Percentiles rank a stretch among this genome's conserved stretches.
phyloP scores from a whole-genome alignment of 2,329 filamentous ascomycete species.

The Penicillium frequentans region DNA sequence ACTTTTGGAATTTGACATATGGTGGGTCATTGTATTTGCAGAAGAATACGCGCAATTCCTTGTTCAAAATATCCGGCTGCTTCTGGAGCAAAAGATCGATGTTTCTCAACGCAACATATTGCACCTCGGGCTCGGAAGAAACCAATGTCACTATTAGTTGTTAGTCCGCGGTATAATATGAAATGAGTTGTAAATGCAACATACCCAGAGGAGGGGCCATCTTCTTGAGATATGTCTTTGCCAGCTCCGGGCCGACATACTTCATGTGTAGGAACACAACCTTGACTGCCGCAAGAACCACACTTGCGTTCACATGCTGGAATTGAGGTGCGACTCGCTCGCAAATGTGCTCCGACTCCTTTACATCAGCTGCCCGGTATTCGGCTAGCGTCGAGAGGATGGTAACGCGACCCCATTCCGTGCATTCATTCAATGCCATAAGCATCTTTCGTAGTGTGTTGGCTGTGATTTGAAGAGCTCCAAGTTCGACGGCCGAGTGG shows the following conservation, averaged over 20 bases:
- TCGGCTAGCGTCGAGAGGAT: conserved; percentile 87
- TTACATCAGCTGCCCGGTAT: conserved; percentile 82
- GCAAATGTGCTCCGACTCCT: conserved; percentile 97
- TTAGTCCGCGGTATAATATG: conserved; percentile 18
- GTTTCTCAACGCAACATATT: conserved; percentile 94
- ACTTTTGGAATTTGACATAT: conserved; percentile 95
- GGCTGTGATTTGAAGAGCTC: conserved; percentile 78
- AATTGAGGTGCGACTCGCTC: conserved; percentile 95
- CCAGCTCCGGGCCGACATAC: conserved; percentile 72
- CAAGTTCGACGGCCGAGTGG: conserved; percentile 87
- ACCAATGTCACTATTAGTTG: conserved; percentile 78
- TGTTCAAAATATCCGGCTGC: conserved; percentile 93
- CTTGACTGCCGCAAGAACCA: conserved; percentile 96
- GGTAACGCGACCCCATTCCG: conserved; percentile 95
- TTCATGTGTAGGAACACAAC: conserved; percentile 97
- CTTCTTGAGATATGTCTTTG: conserved; percentile 89
- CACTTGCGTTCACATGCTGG: conserved; percentile 96
- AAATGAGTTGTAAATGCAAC: conserved; percentile 23
- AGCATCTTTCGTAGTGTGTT: conserved; percentile 90
- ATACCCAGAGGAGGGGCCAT: conserved; percentile 93
- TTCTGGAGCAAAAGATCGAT: conserved; percentile 95
- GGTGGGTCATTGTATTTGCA: conserved; percentile 99
- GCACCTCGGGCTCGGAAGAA: conserved; percentile 92
- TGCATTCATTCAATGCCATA: conserved; percentile 96
- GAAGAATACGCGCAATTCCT: conserved; percentile 97